Evolutionary conservation across 768 basidiomycete genomes (phyloP).

Genomic region (Amanita exitialis): DNA sequence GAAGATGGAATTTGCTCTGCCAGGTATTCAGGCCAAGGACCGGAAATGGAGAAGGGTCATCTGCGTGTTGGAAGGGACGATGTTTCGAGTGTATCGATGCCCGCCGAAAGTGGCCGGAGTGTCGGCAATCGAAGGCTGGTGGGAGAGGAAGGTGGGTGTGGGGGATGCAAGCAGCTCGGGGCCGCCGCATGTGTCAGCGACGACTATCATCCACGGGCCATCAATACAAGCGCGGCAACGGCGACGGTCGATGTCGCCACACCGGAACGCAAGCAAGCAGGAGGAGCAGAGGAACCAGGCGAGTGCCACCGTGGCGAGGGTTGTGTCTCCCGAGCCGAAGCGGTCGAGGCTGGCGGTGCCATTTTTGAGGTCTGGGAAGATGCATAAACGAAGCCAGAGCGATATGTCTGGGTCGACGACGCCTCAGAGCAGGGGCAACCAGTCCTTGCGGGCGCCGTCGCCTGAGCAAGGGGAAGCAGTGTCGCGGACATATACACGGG

Average conservation of each 20-base stretch:
- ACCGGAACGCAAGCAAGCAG: conserved; percentile 8
- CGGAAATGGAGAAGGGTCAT: conserved; percentile 86
- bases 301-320: neutral
- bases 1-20: conserved; percentile 86
- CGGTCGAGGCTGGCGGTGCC: conserved; percentile 32
- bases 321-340: conserved; percentile 3
- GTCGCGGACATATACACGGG: neutral
- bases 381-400: conserved; percentile 31
- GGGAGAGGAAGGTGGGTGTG: conserved; percentile 71
- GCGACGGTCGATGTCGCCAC: conserved; percentile 10
- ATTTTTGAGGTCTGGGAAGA: conserved; percentile 30
- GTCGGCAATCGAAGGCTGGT: conserved; percentile 60
- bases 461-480: neutral
- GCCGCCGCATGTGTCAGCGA: conserved; percentile 4
- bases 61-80: conserved; percentile 90
- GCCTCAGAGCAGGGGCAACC: conserved; percentile 5
- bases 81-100: conserved; percentile 64
- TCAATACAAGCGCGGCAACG: neutral
- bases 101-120: conserved; percentile 31
- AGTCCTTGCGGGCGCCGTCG: conserved; percentile 9
- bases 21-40: conserved; percentile 83
- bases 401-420: conserved; percentile 15
- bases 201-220: conserved; percentile 1
- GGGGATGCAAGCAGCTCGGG: conserved; percentile 33
- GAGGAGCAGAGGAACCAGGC: neutral